Evolutionary conservation across 345 rosid species (phyloP), one percentile per base, ranked within the genome.

Genomic region (Acer negundo): DNA sequence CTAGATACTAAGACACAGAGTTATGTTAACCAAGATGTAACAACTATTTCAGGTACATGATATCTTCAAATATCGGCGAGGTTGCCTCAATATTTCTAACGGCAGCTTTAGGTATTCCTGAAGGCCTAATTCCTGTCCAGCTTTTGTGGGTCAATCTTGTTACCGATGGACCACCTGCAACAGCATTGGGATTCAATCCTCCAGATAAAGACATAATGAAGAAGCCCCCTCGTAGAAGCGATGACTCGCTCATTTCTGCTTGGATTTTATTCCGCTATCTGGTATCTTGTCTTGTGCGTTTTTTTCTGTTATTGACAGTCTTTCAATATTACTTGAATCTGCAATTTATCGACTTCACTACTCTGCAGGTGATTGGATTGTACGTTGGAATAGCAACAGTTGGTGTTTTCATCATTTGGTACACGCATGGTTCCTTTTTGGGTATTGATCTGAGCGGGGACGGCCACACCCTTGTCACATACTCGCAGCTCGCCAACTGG

Each of bases 141-240:
- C 96, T 91, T 81, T 89, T 91, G 75, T 91, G 96, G 96, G 96
- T 91, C 62, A 91, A 91, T 83, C 91, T 91, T 42, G 96, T 91
- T 15, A 91, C 96, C 0, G 96, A 91, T 86, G 96, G 96, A 42
- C 96, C 96, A 0, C 96, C 96, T 40, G 96, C 93, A 73, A 90
- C 96, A 28, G 96, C 96, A 26, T 82, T 91, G 65, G 96, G 96
- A 76, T 91, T 91, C 82, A 91, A 91, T 70, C 96, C 96, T 69
- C 91, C 96, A 0, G 96, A 91, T 66, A 87, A 80, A 40, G 91
- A 87, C 78, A 81, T 91, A 58, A 91, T 91, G 96, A 84, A 86
- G 84, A 90, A 91, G 84, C 88, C 89, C 59, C 93, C 96, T n/a
- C 85, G 96, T 23, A 88, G 81, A 82, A 87, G 96, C 17, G 85